Evolutionary conservation across 306 rosid species (phyloP).

Genomic region (Corylus americana): DNA sequence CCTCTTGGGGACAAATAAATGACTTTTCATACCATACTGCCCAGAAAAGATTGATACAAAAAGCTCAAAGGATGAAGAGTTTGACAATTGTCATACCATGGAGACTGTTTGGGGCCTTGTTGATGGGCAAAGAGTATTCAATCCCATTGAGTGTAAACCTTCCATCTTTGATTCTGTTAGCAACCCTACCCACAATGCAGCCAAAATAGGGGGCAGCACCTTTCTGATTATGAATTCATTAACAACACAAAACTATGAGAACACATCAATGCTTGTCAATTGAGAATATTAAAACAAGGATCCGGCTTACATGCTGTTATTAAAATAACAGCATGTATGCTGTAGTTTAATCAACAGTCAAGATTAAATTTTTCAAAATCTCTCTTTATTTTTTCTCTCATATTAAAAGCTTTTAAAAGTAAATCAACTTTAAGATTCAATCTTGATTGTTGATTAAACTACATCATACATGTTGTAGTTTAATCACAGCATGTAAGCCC

Average conservation of each 20-base stretch:
- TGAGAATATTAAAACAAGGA: not conserved
- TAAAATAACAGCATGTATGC: no score
- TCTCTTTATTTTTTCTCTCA: no score
- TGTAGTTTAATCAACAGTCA: no score
- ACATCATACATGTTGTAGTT: no score
- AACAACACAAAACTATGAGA: slow-evolving; percentile 17
- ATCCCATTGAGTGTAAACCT: slow-evolving; percentile 75
- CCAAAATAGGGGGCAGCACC: slow-evolving; percentile 87
- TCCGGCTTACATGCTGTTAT: no score
- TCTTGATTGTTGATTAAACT: no score
- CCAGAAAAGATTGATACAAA: not conserved
- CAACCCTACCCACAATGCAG: slow-evolving; percentile 96
- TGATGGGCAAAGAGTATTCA: slow-evolving; percentile 71
- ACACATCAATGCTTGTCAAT: slow-evolving; percentile 8
- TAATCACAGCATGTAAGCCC: no score
- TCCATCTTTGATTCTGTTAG: slow-evolving; percentile 86
- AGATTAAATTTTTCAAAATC: no score
- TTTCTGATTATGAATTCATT: slow-evolving; percentile 46
- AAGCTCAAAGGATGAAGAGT: not conserved
- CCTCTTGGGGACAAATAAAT: not conserved
- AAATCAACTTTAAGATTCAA: no score
- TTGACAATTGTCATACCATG: slow-evolving; percentile 63
- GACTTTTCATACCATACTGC: not conserved
- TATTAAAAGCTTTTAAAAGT: no score
- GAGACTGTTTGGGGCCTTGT: slow-evolving; percentile 87